phyloP scores from a whole-genome alignment of 306 rosid genomes.

The Gleditsia sinensis region DNA sequence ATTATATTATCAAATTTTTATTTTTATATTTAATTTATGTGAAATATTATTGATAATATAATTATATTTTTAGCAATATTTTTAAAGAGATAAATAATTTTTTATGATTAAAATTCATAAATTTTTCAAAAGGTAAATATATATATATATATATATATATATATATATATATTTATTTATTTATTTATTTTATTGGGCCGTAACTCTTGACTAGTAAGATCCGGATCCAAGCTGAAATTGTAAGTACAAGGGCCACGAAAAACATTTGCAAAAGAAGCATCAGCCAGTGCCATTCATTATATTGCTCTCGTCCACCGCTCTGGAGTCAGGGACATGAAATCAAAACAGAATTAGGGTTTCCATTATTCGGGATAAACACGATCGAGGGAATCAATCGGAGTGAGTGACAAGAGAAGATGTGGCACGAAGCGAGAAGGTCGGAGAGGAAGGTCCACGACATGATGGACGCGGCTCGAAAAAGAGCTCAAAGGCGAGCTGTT shows the following conservation, averaged over 20 bases:
- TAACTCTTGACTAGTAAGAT: not conserved
- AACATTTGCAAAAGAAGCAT: not conserved
- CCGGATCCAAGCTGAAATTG: not conserved
- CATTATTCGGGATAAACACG: not conserved
- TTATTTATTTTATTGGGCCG: not conserved
- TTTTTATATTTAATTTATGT: no score
- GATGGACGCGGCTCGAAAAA: conserved; percentile 99
- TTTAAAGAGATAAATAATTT: no score
- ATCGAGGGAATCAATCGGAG: not conserved
- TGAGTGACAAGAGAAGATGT: conserved; percentile 48
- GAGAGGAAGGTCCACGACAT: conserved; percentile 98
- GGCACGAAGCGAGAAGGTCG: conserved; percentile 98
- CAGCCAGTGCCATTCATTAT: not conserved
- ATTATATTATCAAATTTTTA: no score
- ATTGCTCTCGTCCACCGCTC: not conserved
- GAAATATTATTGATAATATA: no score
- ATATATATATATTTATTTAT: no score
- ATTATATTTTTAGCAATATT: no score
- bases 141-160: no score
- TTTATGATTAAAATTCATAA: no score
- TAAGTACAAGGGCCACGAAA: not conserved
- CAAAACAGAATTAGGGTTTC: conserved; percentile 44
- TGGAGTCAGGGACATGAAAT: not conserved
- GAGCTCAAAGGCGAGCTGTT: conserved; percentile 94
- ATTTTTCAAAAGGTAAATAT: no score